Evolutionary conservation across 1,139 yeast species (phyloP).

Genomic region (Pichia sp.): DNA sequence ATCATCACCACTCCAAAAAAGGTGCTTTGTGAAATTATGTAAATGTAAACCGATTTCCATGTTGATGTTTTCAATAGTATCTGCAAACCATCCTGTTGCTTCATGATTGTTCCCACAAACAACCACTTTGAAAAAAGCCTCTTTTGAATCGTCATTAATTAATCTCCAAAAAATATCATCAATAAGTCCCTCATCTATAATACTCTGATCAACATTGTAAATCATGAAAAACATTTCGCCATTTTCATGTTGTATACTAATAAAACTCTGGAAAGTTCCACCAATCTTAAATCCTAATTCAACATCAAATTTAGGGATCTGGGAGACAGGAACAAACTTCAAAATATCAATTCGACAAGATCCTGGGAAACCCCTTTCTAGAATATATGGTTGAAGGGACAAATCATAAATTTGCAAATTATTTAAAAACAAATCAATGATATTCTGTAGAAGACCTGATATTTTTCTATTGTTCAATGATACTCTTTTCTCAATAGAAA

Average conservation of each 20-base stretch:
- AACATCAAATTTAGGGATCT: background rate
- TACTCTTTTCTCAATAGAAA: background rate
- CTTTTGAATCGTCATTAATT: slow-evolving; percentile 3
- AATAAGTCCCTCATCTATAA: background rate
- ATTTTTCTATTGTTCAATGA: background rate
- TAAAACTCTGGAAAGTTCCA: background rate
- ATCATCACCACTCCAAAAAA: no score
- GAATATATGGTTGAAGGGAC: no score
- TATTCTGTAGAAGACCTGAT: background rate
- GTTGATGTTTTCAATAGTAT: background rate
- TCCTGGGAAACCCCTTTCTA: no score
- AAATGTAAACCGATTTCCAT: background rate
- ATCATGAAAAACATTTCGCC: background rate
- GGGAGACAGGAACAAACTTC: no score
- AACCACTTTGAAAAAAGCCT: background rate
- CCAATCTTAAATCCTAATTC: slow-evolving; percentile 1
- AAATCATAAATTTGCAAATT: no score
- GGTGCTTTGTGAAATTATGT: background rate
- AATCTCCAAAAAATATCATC: slow-evolving; percentile 4
- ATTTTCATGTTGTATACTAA: no score
- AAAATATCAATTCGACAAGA: no score
- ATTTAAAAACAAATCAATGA: no score
- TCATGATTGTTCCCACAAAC: background rate
- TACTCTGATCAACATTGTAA: slow-evolving; percentile 2
- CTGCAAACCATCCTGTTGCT: slow-evolving; percentile 1